Percentiles rank a stretch among this genome's conserved stretches.
These are phyloP conservation scores for Boletellus dicymbophilus DNA, from an alignment of 1,284 basidiomycete species.

Conservation along the genomic window DNA sequence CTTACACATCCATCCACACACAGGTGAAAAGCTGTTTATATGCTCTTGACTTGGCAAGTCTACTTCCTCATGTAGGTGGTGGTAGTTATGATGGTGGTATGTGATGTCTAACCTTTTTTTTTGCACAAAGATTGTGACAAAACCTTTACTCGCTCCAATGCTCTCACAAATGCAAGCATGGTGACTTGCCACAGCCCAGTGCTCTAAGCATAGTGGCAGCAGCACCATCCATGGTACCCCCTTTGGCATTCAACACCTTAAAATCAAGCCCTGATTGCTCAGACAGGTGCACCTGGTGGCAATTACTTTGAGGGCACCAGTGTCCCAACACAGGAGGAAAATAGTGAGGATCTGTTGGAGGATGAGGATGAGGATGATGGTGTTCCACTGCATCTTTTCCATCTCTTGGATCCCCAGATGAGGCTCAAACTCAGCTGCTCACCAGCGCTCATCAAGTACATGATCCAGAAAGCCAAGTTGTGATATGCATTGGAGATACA, in stretches of 20 bases:
- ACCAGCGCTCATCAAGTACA: slow-evolving; percentile 65
- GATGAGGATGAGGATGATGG: slow-evolving; percentile 40
- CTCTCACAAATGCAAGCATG: slow-evolving; percentile 81
- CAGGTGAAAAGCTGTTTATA: slow-evolving; percentile 91
- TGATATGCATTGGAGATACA: slow-evolving; percentile 63
- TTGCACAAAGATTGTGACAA: slow-evolving; percentile 91
- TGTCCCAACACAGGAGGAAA: slow-evolving; percentile 21
- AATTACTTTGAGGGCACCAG: slow-evolving; percentile 32
- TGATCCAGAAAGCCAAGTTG: slow-evolving; percentile 79
- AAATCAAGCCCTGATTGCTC: slow-evolving; percentile 55
- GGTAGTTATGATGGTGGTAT: too few relatives aligned
- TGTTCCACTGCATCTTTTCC: slow-evolving; percentile 52
- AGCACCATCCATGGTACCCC: slow-evolving; percentile 29
- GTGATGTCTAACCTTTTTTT: too few relatives aligned
- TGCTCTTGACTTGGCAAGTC: slow-evolving; percentile 74
- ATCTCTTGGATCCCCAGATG: slow-evolving; percentile 51
- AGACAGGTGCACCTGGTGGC: slow-evolving; percentile 26
- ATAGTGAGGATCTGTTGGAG: slow-evolving; percentile 20
- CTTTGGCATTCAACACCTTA: slow-evolving; percentile 57
- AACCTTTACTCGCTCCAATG: slow-evolving; percentile 90
- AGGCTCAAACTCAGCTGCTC: slow-evolving; percentile 61
- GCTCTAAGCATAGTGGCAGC: slow-evolving; percentile 21
- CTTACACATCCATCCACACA: slow-evolving; percentile 87
- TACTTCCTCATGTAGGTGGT: background rate
- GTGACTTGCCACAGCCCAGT: slow-evolving; percentile 33